Evolutionary conservation across 495 filamentous ascomycete species (phyloP).

Genomic region (Xylaria nigripes): DNA sequence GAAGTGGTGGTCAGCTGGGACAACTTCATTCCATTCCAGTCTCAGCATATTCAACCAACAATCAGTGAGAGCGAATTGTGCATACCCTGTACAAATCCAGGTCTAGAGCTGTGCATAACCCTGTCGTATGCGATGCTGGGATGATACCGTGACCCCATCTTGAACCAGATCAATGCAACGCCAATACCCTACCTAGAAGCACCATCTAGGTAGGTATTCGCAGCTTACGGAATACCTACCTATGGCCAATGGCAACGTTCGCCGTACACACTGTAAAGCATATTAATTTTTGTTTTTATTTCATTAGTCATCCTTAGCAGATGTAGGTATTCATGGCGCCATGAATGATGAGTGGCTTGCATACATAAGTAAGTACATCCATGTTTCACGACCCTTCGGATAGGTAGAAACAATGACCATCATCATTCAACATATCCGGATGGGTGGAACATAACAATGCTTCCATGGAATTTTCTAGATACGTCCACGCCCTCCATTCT

Average conservation of each 20-base stretch:
- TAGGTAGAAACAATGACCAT: too few relatives aligned
- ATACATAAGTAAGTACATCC: not conserved
- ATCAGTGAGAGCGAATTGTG: too few relatives aligned
- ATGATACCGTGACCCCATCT: not conserved
- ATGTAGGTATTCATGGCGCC: not conserved
- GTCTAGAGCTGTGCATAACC: not conserved
- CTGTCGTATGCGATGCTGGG: conserved; percentile 1
- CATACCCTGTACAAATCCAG: too few relatives aligned
- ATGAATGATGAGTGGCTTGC: not conserved
- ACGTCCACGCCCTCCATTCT: not conserved
- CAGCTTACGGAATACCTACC: too few relatives aligned
- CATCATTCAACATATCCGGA: not conserved
- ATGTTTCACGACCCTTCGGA: not conserved
- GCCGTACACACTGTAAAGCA: too few relatives aligned
- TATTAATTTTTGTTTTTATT: too few relatives aligned
- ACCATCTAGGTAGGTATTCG: not conserved
- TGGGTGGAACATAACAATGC: not conserved
- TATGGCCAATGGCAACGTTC: too few relatives aligned
- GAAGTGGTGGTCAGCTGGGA: conserved; percentile 8
- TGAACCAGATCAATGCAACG: not conserved
- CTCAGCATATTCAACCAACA: not conserved
- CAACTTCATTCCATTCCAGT: too few relatives aligned
- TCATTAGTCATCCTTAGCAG: not conserved
- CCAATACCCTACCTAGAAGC: not conserved
- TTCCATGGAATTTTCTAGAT: not conserved